Conservation (phyloP, 768 basidiomycete species). For the Cubamyces lactineus region DNA sequence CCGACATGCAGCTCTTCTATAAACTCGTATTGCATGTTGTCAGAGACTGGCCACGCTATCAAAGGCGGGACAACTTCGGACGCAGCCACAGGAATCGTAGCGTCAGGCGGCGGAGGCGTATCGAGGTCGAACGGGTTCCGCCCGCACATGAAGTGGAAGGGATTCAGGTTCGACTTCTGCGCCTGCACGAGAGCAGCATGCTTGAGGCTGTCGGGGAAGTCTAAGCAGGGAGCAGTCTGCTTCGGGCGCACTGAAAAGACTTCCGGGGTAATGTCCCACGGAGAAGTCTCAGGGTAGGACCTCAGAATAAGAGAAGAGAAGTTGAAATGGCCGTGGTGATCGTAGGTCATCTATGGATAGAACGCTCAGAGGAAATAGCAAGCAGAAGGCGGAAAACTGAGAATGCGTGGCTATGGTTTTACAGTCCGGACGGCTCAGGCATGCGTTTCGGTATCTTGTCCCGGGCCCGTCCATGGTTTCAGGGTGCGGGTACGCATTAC, state of each 20-base stretch:
- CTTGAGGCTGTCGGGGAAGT: background rate
- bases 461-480: too few species aligned
- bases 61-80: too few species aligned
- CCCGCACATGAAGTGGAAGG: constrained; percentile 5
- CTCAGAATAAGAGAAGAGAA: background rate
- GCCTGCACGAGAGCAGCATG: background rate
- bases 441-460: too few species aligned
- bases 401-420: too few species aligned
- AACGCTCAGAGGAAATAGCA: too few species aligned
- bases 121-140: constrained; percentile 11
- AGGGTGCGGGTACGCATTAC: too few species aligned
- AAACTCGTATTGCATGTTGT: too few species aligned
- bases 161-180: background rate
- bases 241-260: too few species aligned
- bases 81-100: background rate
- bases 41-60: background rate
- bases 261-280: background rate
- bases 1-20: too few species aligned
- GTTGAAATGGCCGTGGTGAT: background rate
- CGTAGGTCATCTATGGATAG: too few species aligned
- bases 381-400: too few species aligned
- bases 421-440: too few species aligned
- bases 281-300: background rate
- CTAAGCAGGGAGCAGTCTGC: background rate
- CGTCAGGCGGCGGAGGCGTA: background rate